phyloP scores from a whole-genome alignment of 306 rosid genomes.

The Crotalaria pallida region DNA sequence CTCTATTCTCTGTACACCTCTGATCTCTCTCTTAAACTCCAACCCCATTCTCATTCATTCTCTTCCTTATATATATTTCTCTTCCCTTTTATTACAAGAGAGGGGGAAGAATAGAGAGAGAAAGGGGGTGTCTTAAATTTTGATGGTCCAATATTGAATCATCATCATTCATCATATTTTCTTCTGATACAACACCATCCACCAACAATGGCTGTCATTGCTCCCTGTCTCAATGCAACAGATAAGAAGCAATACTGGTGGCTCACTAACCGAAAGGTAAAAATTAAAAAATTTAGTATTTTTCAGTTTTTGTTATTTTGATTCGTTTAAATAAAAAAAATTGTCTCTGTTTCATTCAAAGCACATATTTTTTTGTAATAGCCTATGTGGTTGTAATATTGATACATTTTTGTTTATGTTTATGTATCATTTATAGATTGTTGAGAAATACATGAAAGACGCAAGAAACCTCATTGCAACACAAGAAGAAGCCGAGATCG shows the following conservation, averaged over 20 bases:
- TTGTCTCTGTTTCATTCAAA: neutral
- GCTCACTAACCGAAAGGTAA: constrained; percentile 88
- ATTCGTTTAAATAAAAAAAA: too few species aligned
- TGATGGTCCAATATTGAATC: constrained; percentile 28
- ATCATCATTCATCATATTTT: neutral
- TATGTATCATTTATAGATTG: constrained; percentile 38
- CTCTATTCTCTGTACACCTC: neutral
- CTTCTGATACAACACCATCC: constrained; percentile 11
- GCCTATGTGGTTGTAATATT: neutral
- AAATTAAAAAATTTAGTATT: too few species aligned
- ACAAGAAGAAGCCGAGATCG: constrained; percentile 59
- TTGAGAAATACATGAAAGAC: constrained; percentile 72
- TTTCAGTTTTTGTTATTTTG: too few species aligned
- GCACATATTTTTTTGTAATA: neutral
- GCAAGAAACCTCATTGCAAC: constrained; percentile 69
- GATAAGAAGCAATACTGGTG: constrained; percentile 98
- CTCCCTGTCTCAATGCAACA: constrained; percentile 33
- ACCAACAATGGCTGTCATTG: constrained; percentile 46
- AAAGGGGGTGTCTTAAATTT: neutral
- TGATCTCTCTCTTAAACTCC: neutral
- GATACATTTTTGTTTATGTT: neutral
- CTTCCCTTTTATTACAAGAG: neutral
- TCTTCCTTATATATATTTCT: neutral
- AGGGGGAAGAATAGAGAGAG: constrained; percentile 3
- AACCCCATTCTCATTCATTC: neutral